Percentiles rank a stretch among this genome's conserved stretches.
phyloP scores from a whole-genome alignment of 1,139 yeast species.

The Yamadazyma triangularis region DNA sequence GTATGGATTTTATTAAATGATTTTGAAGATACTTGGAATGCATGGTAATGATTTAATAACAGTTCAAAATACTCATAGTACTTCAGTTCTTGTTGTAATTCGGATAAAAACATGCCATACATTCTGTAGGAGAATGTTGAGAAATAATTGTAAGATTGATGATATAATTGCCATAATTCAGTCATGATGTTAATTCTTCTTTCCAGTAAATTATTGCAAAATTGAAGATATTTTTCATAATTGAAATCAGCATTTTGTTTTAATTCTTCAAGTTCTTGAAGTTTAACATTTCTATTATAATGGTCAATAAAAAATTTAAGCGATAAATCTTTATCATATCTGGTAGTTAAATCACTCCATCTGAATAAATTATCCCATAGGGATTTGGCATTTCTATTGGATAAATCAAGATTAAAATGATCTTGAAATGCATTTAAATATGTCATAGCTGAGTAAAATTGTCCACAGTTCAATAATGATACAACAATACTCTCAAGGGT shows the following conservation, averaged over 20 bases:
- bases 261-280: slow-evolving; percentile 19
- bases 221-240: slow-evolving; percentile 33
- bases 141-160: slow-evolving; percentile 19
- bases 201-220: slow-evolving; percentile 19
- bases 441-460: slow-evolving; percentile 29
- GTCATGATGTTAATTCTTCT: slow-evolving; percentile 25
- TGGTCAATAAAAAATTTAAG: slow-evolving; percentile 22
- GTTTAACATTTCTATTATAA: slow-evolving; percentile 6
- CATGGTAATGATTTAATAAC: slow-evolving; percentile 19
- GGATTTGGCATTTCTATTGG: slow-evolving; percentile 14
- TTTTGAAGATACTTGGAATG: slow-evolving; percentile 15
- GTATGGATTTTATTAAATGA: slow-evolving; percentile 23
- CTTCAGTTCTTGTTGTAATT: slow-evolving; percentile 14
- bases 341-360: slow-evolving; percentile 33
- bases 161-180: slow-evolving; percentile 33
- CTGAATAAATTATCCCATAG: slow-evolving; percentile 37
- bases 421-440: slow-evolving; percentile 35
- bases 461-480: slow-evolving; percentile 27
- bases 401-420: slow-evolving; percentile 21
- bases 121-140: slow-evolving; percentile 21
- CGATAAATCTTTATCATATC: slow-evolving; percentile 22
- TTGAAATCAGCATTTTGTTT: slow-evolving; percentile 35
- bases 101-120: slow-evolving; percentile 20
- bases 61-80: slow-evolving; percentile 20
- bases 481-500: slow-evolving; percentile 27